Evolutionary conservation across 805 yeast species (phyloP).

Genomic region (Yamadazyma sp.): DNA sequence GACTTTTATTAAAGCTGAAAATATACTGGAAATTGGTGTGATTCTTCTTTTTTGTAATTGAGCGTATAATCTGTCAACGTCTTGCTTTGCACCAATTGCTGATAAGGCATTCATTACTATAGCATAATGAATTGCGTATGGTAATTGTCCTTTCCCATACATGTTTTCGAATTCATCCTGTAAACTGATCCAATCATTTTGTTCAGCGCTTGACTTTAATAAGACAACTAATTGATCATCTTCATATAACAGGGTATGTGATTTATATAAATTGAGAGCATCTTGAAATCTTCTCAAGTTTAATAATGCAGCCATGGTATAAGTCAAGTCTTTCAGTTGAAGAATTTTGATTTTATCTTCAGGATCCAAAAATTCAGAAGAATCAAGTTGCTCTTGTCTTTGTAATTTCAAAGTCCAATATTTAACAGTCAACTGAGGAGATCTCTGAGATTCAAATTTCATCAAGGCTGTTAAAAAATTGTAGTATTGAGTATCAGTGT

Average conservation of each 20-base stretch:
- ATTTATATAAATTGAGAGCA: conserved; percentile 29
- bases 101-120: conserved; percentile 63
- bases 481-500: background rate
- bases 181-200: conserved; percentile 51
- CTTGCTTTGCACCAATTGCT: conserved; percentile 41
- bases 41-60: conserved; percentile 45
- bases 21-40: conserved; percentile 43
- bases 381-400: background rate
- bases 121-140: conserved; percentile 53
- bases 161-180: conserved; percentile 55
- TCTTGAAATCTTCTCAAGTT: conserved; percentile 18
- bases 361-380: no score
- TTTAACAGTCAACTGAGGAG: no score
- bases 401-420: no score
- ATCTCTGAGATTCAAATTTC: no score
- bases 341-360: no score
- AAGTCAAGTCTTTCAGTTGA: conserved; percentile 22
- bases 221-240: conserved; percentile 49
- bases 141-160: conserved; percentile 52
- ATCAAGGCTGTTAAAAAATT: background rate
- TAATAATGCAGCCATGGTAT: conserved; percentile 28
- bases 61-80: conserved; percentile 49
- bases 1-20: conserved; percentile 45
- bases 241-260: conserved; percentile 39
- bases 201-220: conserved; percentile 43